A percentile compares a stretch with the other conserved stretches of the same genome.
These are phyloP conservation scores for Flueggea neowawraea DNA, from an alignment of 441 rosid genomes.

Conservation along the genomic window DNA sequence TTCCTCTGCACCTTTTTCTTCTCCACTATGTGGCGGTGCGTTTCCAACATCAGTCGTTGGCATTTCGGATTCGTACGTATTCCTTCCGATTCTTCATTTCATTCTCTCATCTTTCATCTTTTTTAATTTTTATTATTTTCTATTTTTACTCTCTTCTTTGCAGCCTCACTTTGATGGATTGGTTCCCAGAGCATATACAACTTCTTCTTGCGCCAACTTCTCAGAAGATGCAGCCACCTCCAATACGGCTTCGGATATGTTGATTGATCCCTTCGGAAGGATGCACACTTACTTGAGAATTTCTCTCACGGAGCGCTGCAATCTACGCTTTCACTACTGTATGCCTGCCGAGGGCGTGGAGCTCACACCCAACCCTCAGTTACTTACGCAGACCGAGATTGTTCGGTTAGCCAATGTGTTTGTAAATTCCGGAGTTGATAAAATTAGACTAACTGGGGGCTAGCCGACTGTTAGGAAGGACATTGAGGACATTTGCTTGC, in stretches of 20 bases:
- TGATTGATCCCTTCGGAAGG: slow-evolving; percentile 87
- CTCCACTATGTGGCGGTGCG: slow-evolving; percentile 26
- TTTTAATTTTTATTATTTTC: background rate
- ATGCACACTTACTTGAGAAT: slow-evolving; percentile 82
- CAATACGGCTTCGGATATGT: slow-evolving; percentile 60
- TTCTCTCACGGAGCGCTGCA: slow-evolving; percentile 91
- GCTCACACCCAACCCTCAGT: slow-evolving; percentile 63
- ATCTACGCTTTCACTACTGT: slow-evolving; percentile 85
- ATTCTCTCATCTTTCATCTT: background rate
- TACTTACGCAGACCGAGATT: slow-evolving; percentile 64
- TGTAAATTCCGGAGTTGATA: slow-evolving; percentile 78
- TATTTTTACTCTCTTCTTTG: background rate
- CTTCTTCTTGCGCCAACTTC: slow-evolving; percentile 34
- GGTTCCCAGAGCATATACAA: slow-evolving; percentile 20
- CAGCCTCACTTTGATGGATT: too few relatives aligned
- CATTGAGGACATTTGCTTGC: slow-evolving; percentile 68
- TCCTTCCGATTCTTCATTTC: background rate
- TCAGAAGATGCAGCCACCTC: slow-evolving; percentile 35
- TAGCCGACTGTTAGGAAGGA: slow-evolving; percentile 89
- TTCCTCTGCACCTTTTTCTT: background rate
- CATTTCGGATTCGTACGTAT: slow-evolving; percentile 17
- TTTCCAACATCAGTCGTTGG: slow-evolving; percentile 13
- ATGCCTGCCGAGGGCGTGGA: slow-evolving; percentile 92
- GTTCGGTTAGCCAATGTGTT: slow-evolving; percentile 66
- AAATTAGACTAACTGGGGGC: slow-evolving; percentile 92